Evolutionary conservation across 768 basidiomycete genomes (phyloP).

Genomic region (Postia placenta): DNA sequence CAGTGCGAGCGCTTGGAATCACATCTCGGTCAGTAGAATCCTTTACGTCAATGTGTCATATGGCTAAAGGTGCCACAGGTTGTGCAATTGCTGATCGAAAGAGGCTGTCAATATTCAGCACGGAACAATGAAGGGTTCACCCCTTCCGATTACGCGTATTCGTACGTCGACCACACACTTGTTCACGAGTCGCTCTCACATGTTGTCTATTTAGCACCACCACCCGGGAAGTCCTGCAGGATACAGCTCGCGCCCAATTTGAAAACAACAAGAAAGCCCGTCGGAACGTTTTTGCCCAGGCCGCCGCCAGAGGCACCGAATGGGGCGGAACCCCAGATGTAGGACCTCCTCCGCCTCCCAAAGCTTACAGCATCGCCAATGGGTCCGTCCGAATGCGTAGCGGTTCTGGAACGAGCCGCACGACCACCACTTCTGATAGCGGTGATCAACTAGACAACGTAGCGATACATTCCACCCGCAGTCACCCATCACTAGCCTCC

Average conservation of each 20-base stretch:
- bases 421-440: slow-evolving; percentile 70
- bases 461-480: slow-evolving; percentile 30
- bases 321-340: slow-evolving; percentile 34
- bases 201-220: slow-evolving; percentile 43
- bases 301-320: slow-evolving; percentile 61
- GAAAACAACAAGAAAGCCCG: slow-evolving; percentile 76
- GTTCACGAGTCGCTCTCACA: slow-evolving; percentile 1
- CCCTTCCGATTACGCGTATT: slow-evolving; percentile 90
- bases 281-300: slow-evolving; percentile 66
- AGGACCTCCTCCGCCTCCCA: slow-evolving; percentile 36
- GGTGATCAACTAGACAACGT: slow-evolving; percentile 51
- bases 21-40: slow-evolving; percentile 55
- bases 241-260: slow-evolving; percentile 71
- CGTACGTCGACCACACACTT: slow-evolving; percentile 38
- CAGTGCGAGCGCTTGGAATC: slow-evolving; percentile 87
- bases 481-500: slow-evolving; percentile 40
- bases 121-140: slow-evolving; percentile 91
- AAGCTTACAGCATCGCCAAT: slow-evolving; percentile 24
- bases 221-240: slow-evolving; percentile 73
- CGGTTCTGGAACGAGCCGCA: slow-evolving; percentile 76
- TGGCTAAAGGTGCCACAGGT: slow-evolving; percentile 39
- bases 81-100: slow-evolving; percentile 81
- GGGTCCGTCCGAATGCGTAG: slow-evolving; percentile 60
- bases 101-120: slow-evolving; percentile 77
- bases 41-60: slow-evolving; percentile 11